Conservation (phyloP, 257 asterid genomes). For the Solanum etuberosum region DNA sequence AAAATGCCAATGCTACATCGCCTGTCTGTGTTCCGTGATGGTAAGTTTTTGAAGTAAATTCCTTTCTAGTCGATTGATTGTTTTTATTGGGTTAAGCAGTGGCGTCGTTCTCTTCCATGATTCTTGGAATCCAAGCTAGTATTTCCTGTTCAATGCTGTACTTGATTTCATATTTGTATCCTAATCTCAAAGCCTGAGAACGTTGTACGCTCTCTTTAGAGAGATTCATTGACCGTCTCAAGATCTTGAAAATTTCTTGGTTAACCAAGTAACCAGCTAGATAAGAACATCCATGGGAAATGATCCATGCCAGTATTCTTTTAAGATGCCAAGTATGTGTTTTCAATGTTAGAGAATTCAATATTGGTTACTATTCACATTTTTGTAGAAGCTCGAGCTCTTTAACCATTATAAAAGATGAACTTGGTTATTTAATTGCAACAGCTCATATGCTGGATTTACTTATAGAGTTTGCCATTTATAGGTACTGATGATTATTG, state of each 20-base stretch:
- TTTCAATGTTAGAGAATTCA: background rate
- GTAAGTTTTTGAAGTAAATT: conserved; percentile 35
- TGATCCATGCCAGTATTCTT: background rate
- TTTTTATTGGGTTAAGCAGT: background rate
- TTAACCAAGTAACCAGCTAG: background rate
- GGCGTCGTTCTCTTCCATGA: background rate
- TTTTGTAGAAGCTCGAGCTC: background rate
- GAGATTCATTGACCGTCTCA: background rate
- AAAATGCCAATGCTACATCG: conserved; percentile 95
- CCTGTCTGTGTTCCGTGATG: conserved; percentile 98
- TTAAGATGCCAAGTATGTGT: background rate
- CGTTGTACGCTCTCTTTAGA: background rate
- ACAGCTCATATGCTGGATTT: background rate
- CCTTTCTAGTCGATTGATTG: background rate
- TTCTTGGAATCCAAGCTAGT: background rate
- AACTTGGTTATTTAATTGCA: background rate
- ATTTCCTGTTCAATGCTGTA: background rate
- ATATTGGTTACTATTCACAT: background rate
- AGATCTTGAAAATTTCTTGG: background rate
- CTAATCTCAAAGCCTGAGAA: background rate
- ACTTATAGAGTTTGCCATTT: background rate
- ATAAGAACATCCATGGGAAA: background rate
- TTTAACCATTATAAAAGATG: background rate
- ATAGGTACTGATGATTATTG: background rate
- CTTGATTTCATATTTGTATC: background rate